Conservation (phyloP, 495 filamentous ascomycete species). For the Aspergillus sclerotioniger region DNA sequence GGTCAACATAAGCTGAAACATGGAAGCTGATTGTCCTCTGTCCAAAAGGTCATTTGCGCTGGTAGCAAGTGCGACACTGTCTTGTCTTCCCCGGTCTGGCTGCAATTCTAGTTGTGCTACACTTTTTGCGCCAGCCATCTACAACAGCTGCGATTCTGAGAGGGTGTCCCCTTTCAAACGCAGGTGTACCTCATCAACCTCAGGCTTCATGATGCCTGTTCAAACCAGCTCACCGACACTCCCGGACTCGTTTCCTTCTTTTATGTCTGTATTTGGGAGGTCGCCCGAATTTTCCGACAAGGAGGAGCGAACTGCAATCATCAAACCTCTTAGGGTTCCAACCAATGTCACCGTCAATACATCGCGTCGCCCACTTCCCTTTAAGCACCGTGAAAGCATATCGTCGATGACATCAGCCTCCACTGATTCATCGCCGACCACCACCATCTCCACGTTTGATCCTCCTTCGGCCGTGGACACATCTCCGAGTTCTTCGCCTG, state of each 20-base stretch:
- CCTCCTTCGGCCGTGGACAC: constrained; percentile 85
- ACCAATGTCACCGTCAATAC: constrained; percentile 35
- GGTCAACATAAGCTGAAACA: constrained; percentile 16
- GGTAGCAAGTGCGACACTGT: constrained; percentile 40
- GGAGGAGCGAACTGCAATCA: constrained; percentile 26
- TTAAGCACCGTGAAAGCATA: constrained; percentile 42
- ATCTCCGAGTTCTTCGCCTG: constrained; percentile 88
- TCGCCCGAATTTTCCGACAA: constrained; percentile 26
- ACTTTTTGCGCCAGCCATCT: constrained; percentile 17
- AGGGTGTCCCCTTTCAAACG: constrained; percentile 31
- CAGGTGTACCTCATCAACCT: constrained; percentile 22
- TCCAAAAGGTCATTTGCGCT: constrained; percentile 45
- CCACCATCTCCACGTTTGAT: constrained; percentile 89
- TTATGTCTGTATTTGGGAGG: constrained; percentile 66
- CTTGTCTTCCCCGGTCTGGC: constrained; percentile 24
- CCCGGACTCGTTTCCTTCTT: constrained; percentile 66
- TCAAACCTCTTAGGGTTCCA: constrained; percentile 29
- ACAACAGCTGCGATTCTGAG: constrained; percentile 23
- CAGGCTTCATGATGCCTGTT: constrained; percentile 40
- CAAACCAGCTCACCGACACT: constrained; percentile 47
- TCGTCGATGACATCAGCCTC: constrained; percentile 83
- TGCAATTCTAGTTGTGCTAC: constrained; percentile 19
- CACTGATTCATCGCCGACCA: constrained; percentile 91
- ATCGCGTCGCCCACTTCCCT: constrained; percentile 30
- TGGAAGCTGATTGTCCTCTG: constrained; percentile 34